A percentile compares a stretch with the other conserved stretches of the same genome.
Conservation (phyloP, 1,139 yeast species). For the Suhomyces coccinellae region DNA sequence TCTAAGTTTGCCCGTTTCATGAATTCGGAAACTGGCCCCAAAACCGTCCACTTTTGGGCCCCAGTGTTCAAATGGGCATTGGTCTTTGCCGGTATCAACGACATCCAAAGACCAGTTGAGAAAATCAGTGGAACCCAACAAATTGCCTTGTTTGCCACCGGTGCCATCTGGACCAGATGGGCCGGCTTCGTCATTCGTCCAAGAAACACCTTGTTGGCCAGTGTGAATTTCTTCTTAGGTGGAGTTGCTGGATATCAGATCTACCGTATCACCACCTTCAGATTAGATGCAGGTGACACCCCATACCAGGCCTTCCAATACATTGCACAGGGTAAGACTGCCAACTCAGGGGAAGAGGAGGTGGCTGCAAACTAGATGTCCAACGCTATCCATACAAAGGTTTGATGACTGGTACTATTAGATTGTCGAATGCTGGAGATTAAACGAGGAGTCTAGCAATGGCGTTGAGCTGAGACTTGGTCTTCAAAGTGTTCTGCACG, state of each 20-base stretch:
- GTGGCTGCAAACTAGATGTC: background rate
- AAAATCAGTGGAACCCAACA: conserved; percentile 91
- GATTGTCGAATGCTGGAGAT: no score
- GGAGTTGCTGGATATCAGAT: conserved; percentile 87
- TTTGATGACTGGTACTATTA: no score
- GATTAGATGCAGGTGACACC: conserved; percentile 50
- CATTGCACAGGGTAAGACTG: conserved; percentile 51
- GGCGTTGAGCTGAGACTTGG: no score
- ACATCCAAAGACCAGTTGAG: conserved; percentile 87
- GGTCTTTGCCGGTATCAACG: conserved; percentile 87
- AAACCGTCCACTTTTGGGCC: conserved; percentile 94
- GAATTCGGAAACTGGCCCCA: conserved; percentile 91
- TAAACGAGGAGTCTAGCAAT: no score
- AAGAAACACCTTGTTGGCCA: conserved; percentile 80
- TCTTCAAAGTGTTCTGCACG: no score
- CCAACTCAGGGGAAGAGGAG: background rate
- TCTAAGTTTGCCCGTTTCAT: conserved; percentile 70
- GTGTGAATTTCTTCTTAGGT: conserved; percentile 92
- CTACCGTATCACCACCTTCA: conserved; percentile 65
- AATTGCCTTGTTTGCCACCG: conserved; percentile 85
- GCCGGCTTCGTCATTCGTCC: conserved; percentile 87
- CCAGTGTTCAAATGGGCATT: conserved; percentile 74
- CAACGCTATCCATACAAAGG: background rate
- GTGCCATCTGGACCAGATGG: conserved; percentile 98
- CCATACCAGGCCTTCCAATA: conserved; percentile 56